These are phyloP conservation scores for Helenozyma baotianmanensis DNA, from an alignment of 805 yeast genomes.

Conservation along the genomic window DNA sequence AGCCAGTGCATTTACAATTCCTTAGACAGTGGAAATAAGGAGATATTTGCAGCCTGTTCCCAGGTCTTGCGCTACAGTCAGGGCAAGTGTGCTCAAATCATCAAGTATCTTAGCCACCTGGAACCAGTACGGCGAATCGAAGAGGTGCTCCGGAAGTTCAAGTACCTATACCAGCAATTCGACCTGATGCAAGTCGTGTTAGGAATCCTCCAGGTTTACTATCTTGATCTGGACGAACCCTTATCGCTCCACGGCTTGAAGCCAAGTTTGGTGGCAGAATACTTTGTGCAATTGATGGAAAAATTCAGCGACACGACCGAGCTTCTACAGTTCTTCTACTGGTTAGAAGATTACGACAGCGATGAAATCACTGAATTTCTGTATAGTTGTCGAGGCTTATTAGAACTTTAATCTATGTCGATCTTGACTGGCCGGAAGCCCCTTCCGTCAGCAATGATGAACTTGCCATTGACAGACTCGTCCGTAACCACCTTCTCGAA, in stretches of 20 bases:
- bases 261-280: conserved; percentile 1
- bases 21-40: conserved; percentile 19
- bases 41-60: conserved; percentile 20
- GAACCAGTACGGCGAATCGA: not conserved
- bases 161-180: conserved; percentile 1
- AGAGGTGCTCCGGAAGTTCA: conserved; percentile 1
- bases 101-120: conserved; percentile 2
- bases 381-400: not conserved
- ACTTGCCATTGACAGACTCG: conserved; percentile 30
- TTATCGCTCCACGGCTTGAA: not conserved
- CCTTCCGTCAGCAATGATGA: conserved; percentile 18
- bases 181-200: conserved; percentile 1
- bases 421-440: conserved; percentile 2
- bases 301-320: conserved; percentile 3
- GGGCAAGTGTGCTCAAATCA: conserved; percentile 3
- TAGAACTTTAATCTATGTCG: too few species aligned
- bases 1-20: conserved; percentile 11
- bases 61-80: conserved; percentile 6
- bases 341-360: conserved; percentile 9
- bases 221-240: conserved; percentile 9
- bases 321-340: conserved; percentile 6
- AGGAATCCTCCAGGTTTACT: conserved; percentile 9
- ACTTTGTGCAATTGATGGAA: conserved; percentile 4
- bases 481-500: conserved; percentile 10
- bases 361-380: not conserved